Percentiles rank a stretch among this genome's conserved stretches.
Evolutionary conservation across 306 rosid genomes (phyloP).

Genomic region (Lablab purpureus): DNA sequence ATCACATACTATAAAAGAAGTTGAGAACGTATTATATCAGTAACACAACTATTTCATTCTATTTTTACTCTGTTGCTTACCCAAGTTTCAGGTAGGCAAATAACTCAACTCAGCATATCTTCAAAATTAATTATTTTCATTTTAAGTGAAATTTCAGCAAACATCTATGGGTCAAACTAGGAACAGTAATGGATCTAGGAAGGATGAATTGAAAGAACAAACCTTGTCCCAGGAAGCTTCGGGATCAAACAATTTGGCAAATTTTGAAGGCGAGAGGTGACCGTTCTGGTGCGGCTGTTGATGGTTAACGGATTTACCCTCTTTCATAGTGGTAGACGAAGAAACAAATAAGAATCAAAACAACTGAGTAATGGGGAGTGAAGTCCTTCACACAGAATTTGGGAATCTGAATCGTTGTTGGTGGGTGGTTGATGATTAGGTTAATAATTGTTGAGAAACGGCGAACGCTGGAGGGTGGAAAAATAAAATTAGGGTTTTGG

Average conservation of each 20-base stretch:
- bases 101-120: neutral
- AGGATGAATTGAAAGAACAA: slow-evolving; percentile 16
- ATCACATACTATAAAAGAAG: neutral
- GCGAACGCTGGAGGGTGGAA: neutral
- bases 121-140: neutral
- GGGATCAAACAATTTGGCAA: slow-evolving; percentile 92
- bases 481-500: slow-evolving; percentile 59
- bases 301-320: slow-evolving; percentile 73
- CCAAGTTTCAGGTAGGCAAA: neutral
- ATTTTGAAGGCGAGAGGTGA: slow-evolving; percentile 87
- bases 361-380: neutral
- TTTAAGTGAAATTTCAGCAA: slow-evolving; percentile 1
- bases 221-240: slow-evolving; percentile 99
- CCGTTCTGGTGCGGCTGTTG: slow-evolving; percentile 84
- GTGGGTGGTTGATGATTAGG: neutral
- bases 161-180: neutral
- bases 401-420: slow-evolving; percentile 31
- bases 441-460: neutral
- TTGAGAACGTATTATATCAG: neutral
- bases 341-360: neutral
- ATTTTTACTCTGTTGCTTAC: neutral
- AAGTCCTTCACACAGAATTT: slow-evolving; percentile 17
- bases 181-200: slow-evolving; percentile 11
- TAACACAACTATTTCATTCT: neutral
- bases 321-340: slow-evolving; percentile 70